phyloP scores from a whole-genome alignment of 768 basidiomycete genomes.

The Pleurotus citrinopileatus region DNA sequence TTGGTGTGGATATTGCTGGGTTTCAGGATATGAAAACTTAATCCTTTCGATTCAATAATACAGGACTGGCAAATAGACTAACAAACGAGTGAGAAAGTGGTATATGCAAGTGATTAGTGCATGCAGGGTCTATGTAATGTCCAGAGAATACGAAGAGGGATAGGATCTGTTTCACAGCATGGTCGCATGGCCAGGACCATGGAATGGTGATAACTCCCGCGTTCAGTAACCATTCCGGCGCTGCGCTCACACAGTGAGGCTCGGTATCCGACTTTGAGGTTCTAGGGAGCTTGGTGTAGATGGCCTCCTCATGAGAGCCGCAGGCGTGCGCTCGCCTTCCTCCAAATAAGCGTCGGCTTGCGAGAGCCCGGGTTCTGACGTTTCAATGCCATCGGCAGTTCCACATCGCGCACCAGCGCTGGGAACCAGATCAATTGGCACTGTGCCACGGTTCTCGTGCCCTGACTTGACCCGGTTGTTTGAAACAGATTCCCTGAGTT shows the following conservation, averaged over 20 bases:
- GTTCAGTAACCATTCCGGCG: too few relatives aligned
- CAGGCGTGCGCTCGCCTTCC: constrained; percentile 30
- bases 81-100: not conserved
- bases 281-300: constrained; percentile 26
- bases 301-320: constrained; percentile 22
- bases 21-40: too few relatives aligned
- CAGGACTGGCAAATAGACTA: not conserved
- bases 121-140: too few relatives aligned
- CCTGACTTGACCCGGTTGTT: constrained; percentile 87
- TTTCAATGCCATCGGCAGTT: constrained; percentile 62
- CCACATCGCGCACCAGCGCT: constrained; percentile 67
- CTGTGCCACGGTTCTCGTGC: constrained; percentile 49
- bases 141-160: too few relatives aligned
- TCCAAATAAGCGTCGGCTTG: constrained; percentile 41
- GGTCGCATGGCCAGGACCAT: too few relatives aligned
- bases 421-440: constrained; percentile 75
- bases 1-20: too few relatives aligned
- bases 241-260: constrained; percentile 32
- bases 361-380: constrained; percentile 49
- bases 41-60: not conserved
- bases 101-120: not conserved
- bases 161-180: too few relatives aligned
- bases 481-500: constrained; percentile 68
- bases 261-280: constrained; percentile 38
- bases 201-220: too few relatives aligned